Evolutionary conservation across 2,329 filamentous ascomycete genomes (phyloP).

Genomic region (Pestalotiopsis sp.): DNA sequence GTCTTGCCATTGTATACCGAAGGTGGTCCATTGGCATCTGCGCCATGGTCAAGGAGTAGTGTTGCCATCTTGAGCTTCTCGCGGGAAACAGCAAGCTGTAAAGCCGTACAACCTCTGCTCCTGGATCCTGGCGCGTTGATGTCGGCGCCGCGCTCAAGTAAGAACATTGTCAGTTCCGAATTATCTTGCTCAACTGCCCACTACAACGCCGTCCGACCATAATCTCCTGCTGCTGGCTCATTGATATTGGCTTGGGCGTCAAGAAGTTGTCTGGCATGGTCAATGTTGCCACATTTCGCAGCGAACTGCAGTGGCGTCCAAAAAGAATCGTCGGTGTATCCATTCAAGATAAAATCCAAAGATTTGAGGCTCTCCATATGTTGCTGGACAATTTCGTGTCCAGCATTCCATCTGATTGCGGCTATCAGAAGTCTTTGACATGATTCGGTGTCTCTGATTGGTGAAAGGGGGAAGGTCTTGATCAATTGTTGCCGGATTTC

Average conservation of each 20-base stretch:
- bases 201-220: background rate
- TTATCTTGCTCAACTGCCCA: background rate
- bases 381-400: background rate
- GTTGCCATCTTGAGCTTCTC: background rate
- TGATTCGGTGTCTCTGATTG: background rate
- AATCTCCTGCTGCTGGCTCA: background rate
- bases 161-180: background rate
- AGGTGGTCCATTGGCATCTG: background rate
- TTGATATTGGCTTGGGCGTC: background rate
- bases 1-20: background rate
- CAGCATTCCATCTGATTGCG: background rate
- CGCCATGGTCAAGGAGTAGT: background rate
- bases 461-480: background rate
- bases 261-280: background rate
- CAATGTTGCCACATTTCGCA: background rate
- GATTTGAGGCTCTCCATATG: background rate
- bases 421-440: background rate
- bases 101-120: background rate
- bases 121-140: background rate
- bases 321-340: no score
- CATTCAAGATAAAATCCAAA: background rate
- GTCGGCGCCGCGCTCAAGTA: background rate
- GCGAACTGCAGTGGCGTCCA: background rate
- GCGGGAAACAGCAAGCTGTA: accelerated
- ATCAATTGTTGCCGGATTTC: background rate